These are phyloP conservation scores for Nannizziopsis barbatae DNA, from an alignment of 2,329 filamentous ascomycete genomes.

Conservation along the genomic window DNA sequence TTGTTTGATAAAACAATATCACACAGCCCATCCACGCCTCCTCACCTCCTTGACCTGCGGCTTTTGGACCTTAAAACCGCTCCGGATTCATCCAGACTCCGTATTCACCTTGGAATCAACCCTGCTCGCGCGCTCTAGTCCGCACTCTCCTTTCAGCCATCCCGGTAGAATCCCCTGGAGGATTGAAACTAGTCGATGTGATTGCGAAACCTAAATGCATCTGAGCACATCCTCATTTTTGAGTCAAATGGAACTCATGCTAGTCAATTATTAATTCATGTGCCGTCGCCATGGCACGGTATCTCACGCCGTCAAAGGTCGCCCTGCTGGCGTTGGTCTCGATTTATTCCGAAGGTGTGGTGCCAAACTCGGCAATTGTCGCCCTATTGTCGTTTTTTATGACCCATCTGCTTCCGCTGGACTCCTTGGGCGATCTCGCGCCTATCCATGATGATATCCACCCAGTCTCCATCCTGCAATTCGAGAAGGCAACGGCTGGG, in stretches of 20 bases:
- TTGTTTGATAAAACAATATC: no score
- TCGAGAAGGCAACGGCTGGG: constrained; percentile 38
- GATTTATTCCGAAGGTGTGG: constrained; percentile 62
- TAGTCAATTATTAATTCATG: background rate
- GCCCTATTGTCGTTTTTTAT: constrained; percentile 70
- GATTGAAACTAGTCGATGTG: no score
- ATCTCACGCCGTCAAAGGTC: constrained; percentile 80
- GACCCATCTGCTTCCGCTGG: constrained; percentile 48
- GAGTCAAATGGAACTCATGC: background rate
- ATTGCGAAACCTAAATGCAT: no score
- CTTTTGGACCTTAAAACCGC: no score
- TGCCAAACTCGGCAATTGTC: constrained; percentile 60
- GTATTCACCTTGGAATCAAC: no score
- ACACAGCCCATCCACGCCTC: no score
- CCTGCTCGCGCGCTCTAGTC: no score
- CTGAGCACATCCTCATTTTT: no score
- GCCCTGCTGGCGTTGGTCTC: constrained; percentile 69
- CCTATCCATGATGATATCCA: constrained; percentile 22
- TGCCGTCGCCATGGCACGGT: constrained; percentile 56
- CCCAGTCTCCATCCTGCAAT: constrained; percentile 33
- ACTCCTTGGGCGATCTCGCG: background rate
- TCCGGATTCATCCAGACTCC: no score
- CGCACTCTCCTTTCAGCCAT: no score
- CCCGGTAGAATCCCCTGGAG: no score
- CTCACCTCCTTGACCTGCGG: no score